Evolutionary conservation across 805 yeast species (phyloP).

Genomic region (Wickerhamiella galacta): DNA sequence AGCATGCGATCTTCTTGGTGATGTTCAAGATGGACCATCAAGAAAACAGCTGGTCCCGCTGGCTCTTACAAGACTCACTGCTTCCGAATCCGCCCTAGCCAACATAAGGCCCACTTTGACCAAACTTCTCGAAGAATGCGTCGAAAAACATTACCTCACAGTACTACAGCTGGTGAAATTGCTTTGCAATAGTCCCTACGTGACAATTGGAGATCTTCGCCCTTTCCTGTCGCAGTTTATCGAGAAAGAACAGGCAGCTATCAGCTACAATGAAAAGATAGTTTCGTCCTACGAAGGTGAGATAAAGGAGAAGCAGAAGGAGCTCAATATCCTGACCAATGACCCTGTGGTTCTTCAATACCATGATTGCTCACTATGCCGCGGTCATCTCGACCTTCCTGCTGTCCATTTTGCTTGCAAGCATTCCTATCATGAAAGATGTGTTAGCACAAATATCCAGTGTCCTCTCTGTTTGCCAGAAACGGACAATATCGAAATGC

Average conservation of each 20-base stretch:
- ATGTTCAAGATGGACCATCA: slow-evolving; percentile 9
- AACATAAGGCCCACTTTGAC: slow-evolving; percentile 37
- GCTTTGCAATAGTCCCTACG: slow-evolving; percentile 41
- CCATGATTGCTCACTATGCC: slow-evolving; percentile 50
- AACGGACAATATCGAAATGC: slow-evolving; percentile 43
- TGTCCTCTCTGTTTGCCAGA: slow-evolving; percentile 74
- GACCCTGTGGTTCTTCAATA: slow-evolving; percentile 41
- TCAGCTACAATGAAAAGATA: slow-evolving; percentile 48
- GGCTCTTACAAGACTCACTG: neutral
- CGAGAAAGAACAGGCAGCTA: slow-evolving; percentile 42
- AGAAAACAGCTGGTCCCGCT: neutral
- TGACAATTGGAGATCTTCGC: slow-evolving; percentile 57
- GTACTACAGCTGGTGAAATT: slow-evolving; percentile 65
- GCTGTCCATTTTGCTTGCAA: slow-evolving; percentile 69
- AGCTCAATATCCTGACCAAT: slow-evolving; percentile 34
- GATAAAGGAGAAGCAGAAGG: slow-evolving; percentile 34
- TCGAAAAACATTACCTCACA: slow-evolving; percentile 37
- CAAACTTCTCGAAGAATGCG: slow-evolving; percentile 36
- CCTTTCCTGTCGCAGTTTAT: slow-evolving; percentile 49
- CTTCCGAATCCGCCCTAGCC: slow-evolving; percentile 22
- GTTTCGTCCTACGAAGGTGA: slow-evolving; percentile 54
- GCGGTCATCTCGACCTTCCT: slow-evolving; percentile 53
- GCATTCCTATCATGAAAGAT: slow-evolving; percentile 74
- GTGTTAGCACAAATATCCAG: slow-evolving; percentile 30
- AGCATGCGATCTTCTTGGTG: slow-evolving; percentile 39